phyloP scores from a whole-genome alignment of 305 asterid genomes.

The Fraxinus albicans region DNA sequence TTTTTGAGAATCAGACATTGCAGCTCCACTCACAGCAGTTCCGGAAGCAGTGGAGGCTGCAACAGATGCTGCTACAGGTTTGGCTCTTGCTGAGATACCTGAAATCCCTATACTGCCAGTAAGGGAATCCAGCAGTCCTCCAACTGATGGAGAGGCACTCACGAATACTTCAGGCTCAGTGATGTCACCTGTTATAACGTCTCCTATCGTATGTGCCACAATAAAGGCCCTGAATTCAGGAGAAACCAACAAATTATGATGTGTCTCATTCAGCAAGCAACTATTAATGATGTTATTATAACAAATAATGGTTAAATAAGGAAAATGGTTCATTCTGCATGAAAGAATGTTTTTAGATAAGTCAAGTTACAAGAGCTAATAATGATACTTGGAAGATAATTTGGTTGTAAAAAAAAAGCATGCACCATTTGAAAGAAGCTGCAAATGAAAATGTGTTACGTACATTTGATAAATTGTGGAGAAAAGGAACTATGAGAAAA shows the following conservation, averaged over 20 bases:
- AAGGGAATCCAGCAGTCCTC: conserved; percentile 93
- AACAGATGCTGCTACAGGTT: conserved; percentile 80
- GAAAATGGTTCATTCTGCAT: conserved; percentile 23
- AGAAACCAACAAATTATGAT: not conserved
- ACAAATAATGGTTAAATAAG: conserved; percentile 15
- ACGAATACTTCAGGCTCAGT: conserved; percentile 90
- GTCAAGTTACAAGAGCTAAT: conserved; percentile 10
- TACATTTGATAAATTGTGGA: not conserved
- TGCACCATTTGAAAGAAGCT: conserved; percentile 2
- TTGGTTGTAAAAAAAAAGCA: not conserved
- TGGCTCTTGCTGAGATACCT: conserved; percentile 76
- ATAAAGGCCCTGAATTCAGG: conserved; percentile 60
- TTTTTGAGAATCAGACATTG: conserved; percentile 67
- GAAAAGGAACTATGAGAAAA: not conserved
- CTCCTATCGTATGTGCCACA: conserved; percentile 84
- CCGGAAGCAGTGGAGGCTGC: conserved; percentile 78
- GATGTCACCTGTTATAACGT: conserved; percentile 69
- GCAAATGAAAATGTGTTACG: not conserved
- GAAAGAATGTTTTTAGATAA: conserved; percentile 6
- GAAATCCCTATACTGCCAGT: conserved; percentile 94
- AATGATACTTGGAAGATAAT: conserved; percentile 3
- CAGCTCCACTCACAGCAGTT: conserved; percentile 63
- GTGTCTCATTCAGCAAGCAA: not conserved
- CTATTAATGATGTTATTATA: conserved; percentile 20
- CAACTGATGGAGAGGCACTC: conserved; percentile 79